These are phyloP conservation scores for Syncephalis fuscata DNA, from an alignment of 371 early-diverging fungal species.

Conservation along the genomic window DNA sequence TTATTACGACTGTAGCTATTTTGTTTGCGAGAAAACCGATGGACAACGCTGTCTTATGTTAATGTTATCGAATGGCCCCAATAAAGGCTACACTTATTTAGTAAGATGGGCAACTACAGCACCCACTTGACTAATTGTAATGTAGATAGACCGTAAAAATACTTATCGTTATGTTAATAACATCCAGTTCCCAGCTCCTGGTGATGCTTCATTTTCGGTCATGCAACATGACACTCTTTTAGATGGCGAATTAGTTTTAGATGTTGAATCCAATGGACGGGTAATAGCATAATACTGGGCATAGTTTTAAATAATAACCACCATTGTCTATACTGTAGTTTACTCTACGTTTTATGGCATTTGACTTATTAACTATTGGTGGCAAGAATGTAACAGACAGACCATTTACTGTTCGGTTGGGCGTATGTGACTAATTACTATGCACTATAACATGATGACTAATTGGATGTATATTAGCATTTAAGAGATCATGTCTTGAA, in stretches of 20 bases:
- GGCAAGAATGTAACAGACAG: constrained; percentile 25
- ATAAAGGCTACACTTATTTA: constrained; percentile 38
- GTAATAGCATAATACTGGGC: constrained; percentile 5
- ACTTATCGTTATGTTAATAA: constrained; percentile 44
- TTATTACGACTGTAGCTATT: constrained; percentile 40
- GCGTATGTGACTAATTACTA: constrained; percentile 23
- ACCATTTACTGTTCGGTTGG: constrained; percentile 48
- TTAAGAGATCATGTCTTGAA: constrained; percentile 38
- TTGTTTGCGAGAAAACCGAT: constrained; percentile 97
- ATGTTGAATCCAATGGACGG: constrained; percentile 40
- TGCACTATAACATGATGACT: not conserved
- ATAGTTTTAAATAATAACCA: not conserved
- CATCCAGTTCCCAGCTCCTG: constrained; percentile 49
- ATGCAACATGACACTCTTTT: constrained; percentile 65
- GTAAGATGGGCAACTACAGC: constrained; percentile 14
- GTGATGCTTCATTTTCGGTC: constrained; percentile 16
- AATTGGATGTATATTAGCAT: constrained; percentile 21
- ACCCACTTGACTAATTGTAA: not conserved
- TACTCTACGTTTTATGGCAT: constrained; percentile 36
- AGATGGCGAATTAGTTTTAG: constrained; percentile 82
- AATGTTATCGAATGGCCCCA: constrained; percentile 19
- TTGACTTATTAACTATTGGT: constrained; percentile 55
- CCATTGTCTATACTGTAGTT: constrained; percentile 5
- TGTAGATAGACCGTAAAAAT: constrained; percentile 77
- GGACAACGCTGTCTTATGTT: constrained; percentile 82